A percentile compares a stretch with the other conserved stretches of the same genome.
Conservation (phyloP, 768 basidiomycete genomes). For the Gautieria morchelliformis region DNA sequence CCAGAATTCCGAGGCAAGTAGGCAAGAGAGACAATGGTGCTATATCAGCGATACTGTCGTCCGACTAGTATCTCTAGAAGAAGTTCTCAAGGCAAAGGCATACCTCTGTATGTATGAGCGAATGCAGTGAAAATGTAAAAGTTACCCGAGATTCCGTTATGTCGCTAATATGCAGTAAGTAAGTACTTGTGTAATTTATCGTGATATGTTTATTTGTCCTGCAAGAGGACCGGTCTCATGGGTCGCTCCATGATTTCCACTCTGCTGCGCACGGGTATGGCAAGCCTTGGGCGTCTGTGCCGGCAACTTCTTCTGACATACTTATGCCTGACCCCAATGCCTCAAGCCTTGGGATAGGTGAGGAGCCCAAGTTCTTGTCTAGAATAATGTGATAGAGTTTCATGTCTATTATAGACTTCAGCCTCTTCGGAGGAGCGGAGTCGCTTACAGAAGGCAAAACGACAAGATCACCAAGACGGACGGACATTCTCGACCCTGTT, state of each 20-base stretch:
- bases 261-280: too few species aligned
- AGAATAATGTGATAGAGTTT: background rate
- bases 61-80: constrained; percentile 70
- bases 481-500: constrained; percentile 31
- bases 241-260: too few species aligned
- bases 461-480: constrained; percentile 35
- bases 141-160: background rate
- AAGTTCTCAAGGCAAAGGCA: constrained; percentile 84
- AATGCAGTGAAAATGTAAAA: constrained; percentile 17
- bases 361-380: too few species aligned
- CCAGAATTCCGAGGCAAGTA: background rate
- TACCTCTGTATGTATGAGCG: constrained; percentile 93
- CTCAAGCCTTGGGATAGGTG: too few species aligned
- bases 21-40: constrained; percentile 62
- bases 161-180: too few species aligned
- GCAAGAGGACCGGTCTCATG: background rate
- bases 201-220: background rate
- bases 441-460: constrained; percentile 43
- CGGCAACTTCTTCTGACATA: background rate
- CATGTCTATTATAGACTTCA: constrained; percentile 45
- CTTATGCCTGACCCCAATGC: too few species aligned
- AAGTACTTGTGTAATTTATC: background rate
- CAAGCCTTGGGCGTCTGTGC: background rate
- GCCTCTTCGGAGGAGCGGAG: constrained; percentile 78
- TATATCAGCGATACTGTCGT: constrained; percentile 88